Evolutionary conservation across 2,329 filamentous ascomycete species (phyloP).

Genomic region (Calonectria montana): DNA sequence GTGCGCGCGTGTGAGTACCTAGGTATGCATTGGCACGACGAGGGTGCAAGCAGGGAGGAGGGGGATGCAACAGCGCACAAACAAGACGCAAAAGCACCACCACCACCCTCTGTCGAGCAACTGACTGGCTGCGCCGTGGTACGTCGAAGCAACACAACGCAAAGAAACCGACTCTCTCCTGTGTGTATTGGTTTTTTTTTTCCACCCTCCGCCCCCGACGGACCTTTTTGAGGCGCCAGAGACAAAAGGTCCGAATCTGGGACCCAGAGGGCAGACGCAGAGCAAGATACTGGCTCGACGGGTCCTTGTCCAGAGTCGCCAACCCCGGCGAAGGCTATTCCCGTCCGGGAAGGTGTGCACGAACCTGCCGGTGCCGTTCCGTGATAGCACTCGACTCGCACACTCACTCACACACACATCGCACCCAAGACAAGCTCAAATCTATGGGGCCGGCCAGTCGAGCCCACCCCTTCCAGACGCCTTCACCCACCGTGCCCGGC

Average conservation of each 20-base stretch:
- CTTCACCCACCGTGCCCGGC: constrained; percentile 4
- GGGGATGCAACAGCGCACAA: background rate
- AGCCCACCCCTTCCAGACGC: constrained; percentile 20
- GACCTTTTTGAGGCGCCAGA: constrained; percentile 12
- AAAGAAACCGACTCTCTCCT: background rate
- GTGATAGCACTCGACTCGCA: constrained; percentile 20
- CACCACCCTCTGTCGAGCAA: background rate
- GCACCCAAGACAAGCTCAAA: constrained; percentile 3
- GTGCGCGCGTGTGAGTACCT: too few species aligned
- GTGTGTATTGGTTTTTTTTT: background rate
- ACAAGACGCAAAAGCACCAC: background rate
- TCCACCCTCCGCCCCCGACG: background rate
- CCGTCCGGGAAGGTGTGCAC: constrained; percentile 25
- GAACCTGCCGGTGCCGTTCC: constrained; percentile 22
- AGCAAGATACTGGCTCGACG: constrained; percentile 21
- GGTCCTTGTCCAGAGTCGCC: constrained; percentile 13
- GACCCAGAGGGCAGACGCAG: constrained; percentile 17
- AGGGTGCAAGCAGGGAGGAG: background rate
- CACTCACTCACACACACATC: constrained; percentile 6
- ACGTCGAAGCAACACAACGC: background rate
- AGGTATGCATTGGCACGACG: background rate
- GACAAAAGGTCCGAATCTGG: constrained; percentile 42
- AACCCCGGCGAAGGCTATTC: constrained; percentile 17
- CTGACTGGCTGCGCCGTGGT: background rate
- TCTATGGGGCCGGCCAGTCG: constrained; percentile 4